A percentile compares a stretch with the other conserved stretches of the same genome.
phyloP scores from a whole-genome alignment of 768 basidiomycete genomes.

The Auricularia sp. region DNA sequence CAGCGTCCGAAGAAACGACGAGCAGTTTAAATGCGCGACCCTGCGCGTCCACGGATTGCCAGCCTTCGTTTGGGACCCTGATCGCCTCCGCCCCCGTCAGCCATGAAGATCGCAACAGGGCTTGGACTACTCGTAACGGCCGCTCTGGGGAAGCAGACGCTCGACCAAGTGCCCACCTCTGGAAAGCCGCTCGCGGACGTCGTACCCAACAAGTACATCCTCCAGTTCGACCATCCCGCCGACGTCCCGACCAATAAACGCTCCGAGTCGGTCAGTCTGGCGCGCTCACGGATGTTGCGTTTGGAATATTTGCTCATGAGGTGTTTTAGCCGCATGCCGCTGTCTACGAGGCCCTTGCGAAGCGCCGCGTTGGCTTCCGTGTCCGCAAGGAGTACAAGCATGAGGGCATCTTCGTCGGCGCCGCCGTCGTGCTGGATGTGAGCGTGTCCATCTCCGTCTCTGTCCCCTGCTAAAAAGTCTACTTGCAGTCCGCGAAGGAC shows the following conservation, averaged over 20 bases:
- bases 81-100: too few species aligned
- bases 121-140: too few species aligned
- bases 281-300: neutral
- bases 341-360: slow-evolving; percentile 23
- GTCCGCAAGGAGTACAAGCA: slow-evolving; percentile 32
- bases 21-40: too few species aligned
- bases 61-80: too few species aligned
- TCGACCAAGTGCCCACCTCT: too few species aligned
- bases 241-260: neutral
- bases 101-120: too few species aligned
- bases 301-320: neutral
- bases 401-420: slow-evolving; percentile 48
- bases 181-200: neutral
- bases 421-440: slow-evolving; percentile 38
- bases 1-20: too few species aligned
- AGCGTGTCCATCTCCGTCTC: slow-evolving; percentile 9
- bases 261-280: neutral
- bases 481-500: neutral
- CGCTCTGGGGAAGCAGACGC: too few species aligned
- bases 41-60: too few species aligned
- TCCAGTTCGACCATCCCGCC: neutral
- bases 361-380: slow-evolving; percentile 13
- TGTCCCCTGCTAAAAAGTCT: neutral
- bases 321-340: neutral
- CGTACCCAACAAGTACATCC: neutral